Evolutionary conservation across 1,284 basidiomycete species (phyloP), one percentile per base, ranked within the genome.

Genomic region (Ceratobasidium sp.): DNA sequence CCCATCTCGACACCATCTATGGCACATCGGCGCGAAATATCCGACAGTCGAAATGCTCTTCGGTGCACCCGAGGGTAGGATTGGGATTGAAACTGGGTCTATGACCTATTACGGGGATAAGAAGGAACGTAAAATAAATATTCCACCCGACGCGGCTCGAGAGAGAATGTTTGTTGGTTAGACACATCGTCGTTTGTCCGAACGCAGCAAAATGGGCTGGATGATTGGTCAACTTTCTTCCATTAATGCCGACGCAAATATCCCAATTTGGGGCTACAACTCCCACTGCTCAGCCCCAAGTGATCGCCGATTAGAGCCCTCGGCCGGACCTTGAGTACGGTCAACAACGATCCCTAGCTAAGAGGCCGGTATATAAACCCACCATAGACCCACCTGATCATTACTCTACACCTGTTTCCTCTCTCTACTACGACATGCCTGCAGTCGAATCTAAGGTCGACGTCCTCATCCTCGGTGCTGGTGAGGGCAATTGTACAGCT

Each of bases 401-500:
- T 31, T 27, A 38, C 38, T 31, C 38, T 17, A 49, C 49, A 38
- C 50, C 27, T 31, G 40, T n/a, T 22, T 22, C 20, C n/a, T 20
- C 10, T 22, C n/a, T 7, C 55, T 1, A 54, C 25, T 22, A 43
- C 50, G 43, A 54, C 40, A 67, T 67, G 64, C 64, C 64, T 38
- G 64, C 64, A 32, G 38, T 67, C 68, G 79, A 79, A 73, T 78
- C 76, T 72, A 70, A 82, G 2, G 84, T 85, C 47, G 86, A 87
- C 74, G 84, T 87, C 35, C 80, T 87, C 69, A 77, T 87, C 69
- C 73, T 78, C 42, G 76, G 77, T 47, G 75, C 75, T 25, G 76
- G 77, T 70, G 54, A 40, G 70, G 10, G 34, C 20, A 42, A 12
- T 34, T 17, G n/a, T 25, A 27, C 29, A 31, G 8, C 32, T 31